Evolutionary conservation across 2,329 filamentous ascomycete genomes (phyloP).

Genomic region (Neopestalotiopsis clavispora): DNA sequence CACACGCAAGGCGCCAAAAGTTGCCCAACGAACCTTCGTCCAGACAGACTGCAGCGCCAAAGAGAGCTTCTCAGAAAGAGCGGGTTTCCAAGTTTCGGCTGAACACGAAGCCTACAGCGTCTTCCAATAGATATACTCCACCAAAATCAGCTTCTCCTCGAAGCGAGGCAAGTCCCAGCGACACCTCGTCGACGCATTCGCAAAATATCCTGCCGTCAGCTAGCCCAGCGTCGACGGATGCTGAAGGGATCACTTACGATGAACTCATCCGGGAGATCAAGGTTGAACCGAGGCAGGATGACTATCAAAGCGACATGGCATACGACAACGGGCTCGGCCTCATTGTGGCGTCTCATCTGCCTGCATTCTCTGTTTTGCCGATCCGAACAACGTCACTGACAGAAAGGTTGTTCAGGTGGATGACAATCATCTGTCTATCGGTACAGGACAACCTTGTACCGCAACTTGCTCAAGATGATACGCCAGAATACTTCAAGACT

Average conservation of each 20-base stretch:
- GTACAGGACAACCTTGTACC: conserved; percentile 35
- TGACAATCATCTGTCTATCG: conserved; percentile 38
- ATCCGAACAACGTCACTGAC: conserved; percentile 39
- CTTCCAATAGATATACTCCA: not conserved
- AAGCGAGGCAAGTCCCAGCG: not conserved
- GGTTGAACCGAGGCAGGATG: conserved; percentile 8
- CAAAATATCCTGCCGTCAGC: not conserved
- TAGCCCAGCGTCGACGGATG: not conserved
- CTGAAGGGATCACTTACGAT: conserved; percentile 17
- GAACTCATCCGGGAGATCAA: not conserved
- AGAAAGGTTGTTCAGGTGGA: conserved; percentile 37
- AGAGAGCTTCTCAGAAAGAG: conserved; percentile 35
- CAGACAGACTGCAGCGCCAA: conserved; percentile 25
- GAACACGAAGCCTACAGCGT: conserved; percentile 22
- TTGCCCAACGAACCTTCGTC: conserved; percentile 30
- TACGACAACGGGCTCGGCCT: conserved; percentile 35
- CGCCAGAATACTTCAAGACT: conserved; percentile 38
- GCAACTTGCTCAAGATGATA: conserved; percentile 36
- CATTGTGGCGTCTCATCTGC: conserved; percentile 35
- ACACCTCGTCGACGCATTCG: not conserved
- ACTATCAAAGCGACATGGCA: conserved; percentile 29
- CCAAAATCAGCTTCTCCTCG: conserved; percentile 8
- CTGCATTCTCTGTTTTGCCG: conserved; percentile 35
- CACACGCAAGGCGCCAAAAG: conserved; percentile 38
- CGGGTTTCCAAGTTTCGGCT: conserved; percentile 38